phyloP scores from a whole-genome alignment of 169 alveolate genomes.

The Plasmodium knowlesi region DNA sequence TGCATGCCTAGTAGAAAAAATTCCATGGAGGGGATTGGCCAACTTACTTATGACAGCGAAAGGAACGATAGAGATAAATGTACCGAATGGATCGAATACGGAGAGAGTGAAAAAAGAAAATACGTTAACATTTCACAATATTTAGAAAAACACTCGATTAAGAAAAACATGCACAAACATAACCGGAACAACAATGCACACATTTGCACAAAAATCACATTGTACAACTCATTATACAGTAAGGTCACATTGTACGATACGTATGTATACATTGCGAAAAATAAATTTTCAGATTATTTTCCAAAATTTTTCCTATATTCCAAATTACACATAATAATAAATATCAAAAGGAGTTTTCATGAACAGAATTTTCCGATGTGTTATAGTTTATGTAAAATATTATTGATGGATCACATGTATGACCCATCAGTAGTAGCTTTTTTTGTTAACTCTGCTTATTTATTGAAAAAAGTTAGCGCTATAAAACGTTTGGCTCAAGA shows the following conservation, averaged over 20 bases:
- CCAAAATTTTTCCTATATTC: constrained; percentile 66
- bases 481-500: constrained; percentile 53
- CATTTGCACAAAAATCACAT: constrained; percentile 30
- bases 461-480: constrained; percentile 49
- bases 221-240: constrained; percentile 41
- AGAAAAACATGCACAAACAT: neutral
- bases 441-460: constrained; percentile 62
- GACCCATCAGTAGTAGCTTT: constrained; percentile 40
- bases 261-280: constrained; percentile 27
- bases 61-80: neutral
- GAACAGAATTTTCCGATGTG: constrained; percentile 59
- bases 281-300: constrained; percentile 59
- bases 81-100: neutral
- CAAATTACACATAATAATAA: constrained; percentile 38
- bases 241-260: constrained; percentile 47
- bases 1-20: neutral
- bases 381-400: constrained; percentile 49
- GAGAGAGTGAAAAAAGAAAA: neutral
- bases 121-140: neutral
- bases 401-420: constrained; percentile 44
- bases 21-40: neutral
- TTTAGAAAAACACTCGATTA: neutral
- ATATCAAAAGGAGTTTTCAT: constrained; percentile 70
- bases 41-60: neutral
- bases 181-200: neutral